Base-by-base conservation (phyloP, 768 basidiomycete genomes). In the Suillus clintonianus region DNA sequence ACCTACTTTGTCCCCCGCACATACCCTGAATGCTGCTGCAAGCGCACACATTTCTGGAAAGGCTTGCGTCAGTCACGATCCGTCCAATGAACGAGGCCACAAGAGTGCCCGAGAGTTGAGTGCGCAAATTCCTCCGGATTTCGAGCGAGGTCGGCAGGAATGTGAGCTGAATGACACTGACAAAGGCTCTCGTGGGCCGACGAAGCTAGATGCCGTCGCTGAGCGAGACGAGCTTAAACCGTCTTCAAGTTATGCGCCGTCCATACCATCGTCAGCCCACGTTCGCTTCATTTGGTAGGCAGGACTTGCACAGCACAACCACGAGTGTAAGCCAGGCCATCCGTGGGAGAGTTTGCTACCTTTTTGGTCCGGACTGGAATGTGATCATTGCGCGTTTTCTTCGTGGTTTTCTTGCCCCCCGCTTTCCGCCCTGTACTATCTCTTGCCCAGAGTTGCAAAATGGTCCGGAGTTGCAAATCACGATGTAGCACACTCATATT, bases 51-150 rank as follows among this genome's bases (percentile, higher is more conserved):
- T 72, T 8, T 8, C 77, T 95, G 65, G 94, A 95, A 76, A 80
- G 75, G 50, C 79, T 92, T 48, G 90, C 94, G 6, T 86, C 89
- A 19, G 86, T 90, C 67, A 82, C 92, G 64, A 91, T 95, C 69
- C 84, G 91, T 39, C 83, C 85, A 41, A 83, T 94, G 65, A 90
- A 93, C 74, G 89, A 90, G 62, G 84, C 87, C 14, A 85, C 86
- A 39, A 86, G 87, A 53, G 88, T 92, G 69, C 85, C 93, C 63
- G 94, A 95, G 73, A 83, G 82, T 2, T 94, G 95, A 76, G 85
- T 92, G 5, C 88, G 94, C 58, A 90, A 94, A 75, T 86, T 95
- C 70, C 83, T 85, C 67, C 86, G 87, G 72, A 90, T 93, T 68
- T 86, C 88, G 2, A 86, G 84, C 6, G 92, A 94, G 74, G 85